Percentiles rank a stretch among this genome's conserved stretches.
Conservation (phyloP, 2,329 filamentous ascomycete species). For the Paecilomyces dactylethromorphus region DNA sequence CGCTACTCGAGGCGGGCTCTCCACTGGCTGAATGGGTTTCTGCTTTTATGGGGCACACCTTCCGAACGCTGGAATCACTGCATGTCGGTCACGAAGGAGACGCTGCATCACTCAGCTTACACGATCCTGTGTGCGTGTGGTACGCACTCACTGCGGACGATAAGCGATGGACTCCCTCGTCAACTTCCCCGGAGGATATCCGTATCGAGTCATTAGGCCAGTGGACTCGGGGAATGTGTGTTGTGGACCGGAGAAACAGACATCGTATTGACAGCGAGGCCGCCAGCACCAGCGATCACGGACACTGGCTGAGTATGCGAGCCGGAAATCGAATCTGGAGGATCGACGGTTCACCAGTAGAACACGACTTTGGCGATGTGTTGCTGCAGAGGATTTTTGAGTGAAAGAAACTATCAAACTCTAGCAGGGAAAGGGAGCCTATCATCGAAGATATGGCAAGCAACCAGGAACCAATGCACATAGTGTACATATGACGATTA, state of each 20-base stretch:
- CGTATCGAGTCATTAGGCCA: conserved; percentile 84
- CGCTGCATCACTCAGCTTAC: conserved; percentile 56
- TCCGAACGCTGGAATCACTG: conserved; percentile 60
- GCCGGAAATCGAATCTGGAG: conserved; percentile 76
- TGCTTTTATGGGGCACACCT: conserved; percentile 65
- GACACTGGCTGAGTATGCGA: conserved; percentile 65
- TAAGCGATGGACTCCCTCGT: conserved; percentile 36
- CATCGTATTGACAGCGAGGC: conserved; percentile 41
- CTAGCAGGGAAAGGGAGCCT: not conserved
- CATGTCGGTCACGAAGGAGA: conserved; percentile 47
- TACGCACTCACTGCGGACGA: conserved; percentile 57
- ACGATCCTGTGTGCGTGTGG: conserved; percentile 75
- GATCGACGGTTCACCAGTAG: conserved; percentile 63
- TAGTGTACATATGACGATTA: not conserved
- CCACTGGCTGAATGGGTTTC: conserved; percentile 68
- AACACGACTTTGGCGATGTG: conserved; percentile 54
- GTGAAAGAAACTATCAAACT: conserved; percentile 9
- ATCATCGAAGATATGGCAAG: not conserved
- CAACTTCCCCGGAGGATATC: conserved; percentile 65
- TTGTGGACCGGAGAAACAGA: conserved; percentile 64
- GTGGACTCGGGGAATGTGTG: conserved; percentile 89
- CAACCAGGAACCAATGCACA: not conserved
- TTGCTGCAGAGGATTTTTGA: conserved; percentile 62
- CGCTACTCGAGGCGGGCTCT: conserved; percentile 55
- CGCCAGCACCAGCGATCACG: conserved; percentile 62